A percentile compares a stretch with the other conserved stretches of the same genome.
phyloP scores from a whole-genome alignment of 164 flowering plant species.

The Vitis rupestris region DNA sequence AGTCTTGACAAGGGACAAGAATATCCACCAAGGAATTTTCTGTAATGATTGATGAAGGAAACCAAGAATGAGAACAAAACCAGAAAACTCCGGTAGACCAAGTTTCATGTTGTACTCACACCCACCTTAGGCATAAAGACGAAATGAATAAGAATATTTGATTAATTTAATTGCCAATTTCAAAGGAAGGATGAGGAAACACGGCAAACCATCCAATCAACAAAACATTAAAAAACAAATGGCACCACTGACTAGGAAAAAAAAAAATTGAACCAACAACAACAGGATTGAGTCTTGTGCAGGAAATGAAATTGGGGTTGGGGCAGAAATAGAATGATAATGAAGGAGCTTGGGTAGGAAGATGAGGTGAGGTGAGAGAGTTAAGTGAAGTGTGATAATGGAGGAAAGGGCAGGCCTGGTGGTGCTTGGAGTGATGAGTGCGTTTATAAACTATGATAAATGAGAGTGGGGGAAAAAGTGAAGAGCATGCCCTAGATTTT shows the following conservation, averaged over 20 bases:
- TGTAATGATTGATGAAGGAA: slow-evolving; percentile 29
- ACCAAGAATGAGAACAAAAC: slow-evolving; percentile 10
- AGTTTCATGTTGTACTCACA: too few species aligned
- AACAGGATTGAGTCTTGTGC: not conserved
- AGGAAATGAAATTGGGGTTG: not conserved
- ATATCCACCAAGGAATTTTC: slow-evolving; percentile 22
- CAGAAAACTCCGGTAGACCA: not conserved
- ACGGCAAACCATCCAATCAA: too few species aligned
- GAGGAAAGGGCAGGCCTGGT: too few species aligned
- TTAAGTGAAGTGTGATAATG: not conserved
- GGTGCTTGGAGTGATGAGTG: not conserved
- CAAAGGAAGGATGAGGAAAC: too few species aligned
- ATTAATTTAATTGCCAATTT: too few species aligned
- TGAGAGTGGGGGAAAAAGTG: slow-evolving; percentile 1
- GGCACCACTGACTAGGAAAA: too few species aligned
- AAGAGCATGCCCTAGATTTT: slow-evolving; percentile 38
- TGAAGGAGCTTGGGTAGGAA: not conserved
- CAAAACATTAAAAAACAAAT: too few species aligned
- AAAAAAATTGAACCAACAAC: too few species aligned
- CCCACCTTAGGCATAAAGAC: not conserved
- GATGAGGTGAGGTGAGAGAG: not conserved
- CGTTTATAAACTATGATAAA: not conserved
- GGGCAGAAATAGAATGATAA: too few species aligned
- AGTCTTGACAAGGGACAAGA: slow-evolving; percentile 22
- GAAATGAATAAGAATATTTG: not conserved